Percentiles rank a stretch among this genome's conserved stretches.
phyloP scores from a whole-genome alignment of 2,329 filamentous ascomycete genomes.

The Paramyrothecium sp. region DNA sequence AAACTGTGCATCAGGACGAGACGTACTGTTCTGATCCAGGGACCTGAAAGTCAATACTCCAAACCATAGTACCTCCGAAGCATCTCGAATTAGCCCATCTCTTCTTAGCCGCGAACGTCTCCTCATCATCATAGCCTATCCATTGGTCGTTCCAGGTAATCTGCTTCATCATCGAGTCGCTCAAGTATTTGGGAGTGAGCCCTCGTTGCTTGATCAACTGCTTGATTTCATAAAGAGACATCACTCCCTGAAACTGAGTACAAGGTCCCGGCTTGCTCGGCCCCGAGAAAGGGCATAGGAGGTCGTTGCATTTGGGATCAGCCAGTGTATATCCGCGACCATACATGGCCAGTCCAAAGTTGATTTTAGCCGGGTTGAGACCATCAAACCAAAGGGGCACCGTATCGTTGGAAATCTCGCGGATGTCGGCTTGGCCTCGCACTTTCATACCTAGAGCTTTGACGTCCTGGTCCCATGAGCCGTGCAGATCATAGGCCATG shows the following conservation, averaged over 20 bases:
- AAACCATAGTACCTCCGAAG: slow-evolving; percentile 15
- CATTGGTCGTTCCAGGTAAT: slow-evolving; percentile 22
- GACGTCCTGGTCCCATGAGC: slow-evolving; percentile 35
- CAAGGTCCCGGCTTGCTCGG: slow-evolving; percentile 24
- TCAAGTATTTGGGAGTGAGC: slow-evolving; percentile 12
- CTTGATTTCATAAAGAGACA: slow-evolving; percentile 28
- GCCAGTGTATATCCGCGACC: slow-evolving; percentile 40
- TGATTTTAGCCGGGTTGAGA: slow-evolving; percentile 38
- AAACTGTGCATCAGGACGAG: too few species aligned
- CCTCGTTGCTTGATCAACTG: slow-evolving; percentile 18
- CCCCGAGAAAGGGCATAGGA: slow-evolving; percentile 19
- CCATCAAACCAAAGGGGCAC: slow-evolving; percentile 39
- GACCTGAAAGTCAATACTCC: slow-evolving; percentile 10
- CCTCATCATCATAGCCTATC: slow-evolving; percentile 21
- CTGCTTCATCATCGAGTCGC: slow-evolving; percentile 12
- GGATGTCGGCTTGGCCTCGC: slow-evolving; percentile 38
- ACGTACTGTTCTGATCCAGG: too few species aligned
- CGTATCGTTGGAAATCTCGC: slow-evolving; percentile 35
- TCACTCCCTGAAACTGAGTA: slow-evolving; percentile 23
- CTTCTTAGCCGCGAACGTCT: slow-evolving; percentile 17
- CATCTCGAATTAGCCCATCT: slow-evolving; percentile 9
- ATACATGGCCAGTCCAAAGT: slow-evolving; percentile 46
- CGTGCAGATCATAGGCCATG: slow-evolving; percentile 41
- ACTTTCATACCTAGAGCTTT: slow-evolving; percentile 27
- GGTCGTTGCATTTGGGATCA: slow-evolving; percentile 19